phyloP scores from a whole-genome alignment of 108 stramenopile genomes.

The Stephanodiscus triporus region DNA sequence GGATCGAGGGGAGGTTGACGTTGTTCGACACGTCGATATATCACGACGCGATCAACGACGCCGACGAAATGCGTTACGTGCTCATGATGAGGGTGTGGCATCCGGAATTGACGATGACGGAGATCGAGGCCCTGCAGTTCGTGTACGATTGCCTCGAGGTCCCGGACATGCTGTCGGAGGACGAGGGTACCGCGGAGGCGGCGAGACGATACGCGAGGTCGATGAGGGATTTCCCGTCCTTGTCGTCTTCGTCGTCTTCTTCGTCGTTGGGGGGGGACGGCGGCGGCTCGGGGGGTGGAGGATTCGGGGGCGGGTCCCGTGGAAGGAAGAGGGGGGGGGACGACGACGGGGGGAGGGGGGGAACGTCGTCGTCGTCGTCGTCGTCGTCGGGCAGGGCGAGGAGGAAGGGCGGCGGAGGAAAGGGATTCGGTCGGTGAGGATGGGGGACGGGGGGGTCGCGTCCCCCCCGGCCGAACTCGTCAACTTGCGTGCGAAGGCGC shows the following conservation, averaged over 20 bases:
- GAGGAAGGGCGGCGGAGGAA: no score
- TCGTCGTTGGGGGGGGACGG: no score
- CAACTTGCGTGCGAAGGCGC: no score
- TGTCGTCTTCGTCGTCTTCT: no score
- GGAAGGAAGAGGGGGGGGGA: neutral
- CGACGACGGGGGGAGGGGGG: neutral
- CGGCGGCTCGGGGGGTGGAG: no score
- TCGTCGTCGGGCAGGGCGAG: no score
- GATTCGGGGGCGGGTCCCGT: neutral
- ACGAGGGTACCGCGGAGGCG: constrained; percentile 49
- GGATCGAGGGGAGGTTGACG: constrained; percentile 81
- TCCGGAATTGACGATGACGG: constrained; percentile 83
- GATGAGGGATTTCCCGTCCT: constrained; percentile 66
- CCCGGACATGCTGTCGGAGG: constrained; percentile 63
- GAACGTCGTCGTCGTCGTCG: no score
- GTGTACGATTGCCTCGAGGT: constrained; percentile 84
- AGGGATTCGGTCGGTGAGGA: no score
- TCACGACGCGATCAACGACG: constrained; percentile 91
- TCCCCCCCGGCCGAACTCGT: no score
- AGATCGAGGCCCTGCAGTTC: constrained; percentile 86
- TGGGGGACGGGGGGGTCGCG: no score
- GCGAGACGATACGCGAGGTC: constrained; percentile 59
- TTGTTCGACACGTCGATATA: constrained; percentile 89
- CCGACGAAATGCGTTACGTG: constrained; percentile 82
- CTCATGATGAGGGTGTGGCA: constrained; percentile 93